A percentile compares a stretch with the other conserved stretches of the same genome.
These are phyloP conservation scores for Heritiera fomes DNA, from an alignment of 345 rosid genomes.

Conservation along the genomic window DNA sequence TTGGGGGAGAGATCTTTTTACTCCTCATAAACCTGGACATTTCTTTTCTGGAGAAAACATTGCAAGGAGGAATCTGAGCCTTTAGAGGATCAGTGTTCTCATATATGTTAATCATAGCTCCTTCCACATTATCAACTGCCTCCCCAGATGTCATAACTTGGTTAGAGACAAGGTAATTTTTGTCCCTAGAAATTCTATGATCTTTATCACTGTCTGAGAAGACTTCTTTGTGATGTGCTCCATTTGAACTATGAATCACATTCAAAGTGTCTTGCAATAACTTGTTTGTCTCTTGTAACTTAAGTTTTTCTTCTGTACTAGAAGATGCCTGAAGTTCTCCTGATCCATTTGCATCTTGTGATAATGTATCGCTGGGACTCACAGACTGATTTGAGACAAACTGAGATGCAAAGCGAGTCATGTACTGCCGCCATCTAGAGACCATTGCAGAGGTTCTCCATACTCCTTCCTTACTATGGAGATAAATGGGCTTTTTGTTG, in stretches of 20 bases:
- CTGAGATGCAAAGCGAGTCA: constrained; percentile 51
- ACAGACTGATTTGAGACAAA: constrained; percentile 20
- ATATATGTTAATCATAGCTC: constrained; percentile 34
- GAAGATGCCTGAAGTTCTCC: constrained; percentile 29
- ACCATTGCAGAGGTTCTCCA: constrained; percentile 91
- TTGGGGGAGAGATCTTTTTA: constrained; percentile 55
- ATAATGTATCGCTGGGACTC: constrained; percentile 20
- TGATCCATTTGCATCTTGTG: no score
- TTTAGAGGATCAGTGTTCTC: constrained; percentile 64
- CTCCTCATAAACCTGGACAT: constrained; percentile 72
- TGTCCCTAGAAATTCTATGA: constrained; percentile 30
- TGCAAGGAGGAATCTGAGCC: constrained; percentile 80
- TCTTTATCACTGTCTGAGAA: constrained; percentile 29
- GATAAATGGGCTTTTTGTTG: constrained; percentile 78
- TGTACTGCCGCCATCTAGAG: constrained; percentile 93
- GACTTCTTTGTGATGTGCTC: constrained; percentile 30
- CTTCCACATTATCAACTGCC: constrained; percentile 32
- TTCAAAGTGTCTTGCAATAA: constrained; percentile 32
- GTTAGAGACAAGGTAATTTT: constrained; percentile 30
- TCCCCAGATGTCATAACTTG: constrained; percentile 34
- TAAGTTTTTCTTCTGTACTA: constrained; percentile 30
- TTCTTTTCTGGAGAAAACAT: constrained; percentile 78
- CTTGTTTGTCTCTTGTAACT: constrained; percentile 38
- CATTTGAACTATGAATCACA: constrained; percentile 35
- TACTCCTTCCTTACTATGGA: constrained; percentile 91